A percentile compares a stretch with the other conserved stretches of the same genome.
phyloP scores from a whole-genome alignment of 2,329 filamentous ascomycete genomes.

The Pseudocercospora pini-densiflorae region DNA sequence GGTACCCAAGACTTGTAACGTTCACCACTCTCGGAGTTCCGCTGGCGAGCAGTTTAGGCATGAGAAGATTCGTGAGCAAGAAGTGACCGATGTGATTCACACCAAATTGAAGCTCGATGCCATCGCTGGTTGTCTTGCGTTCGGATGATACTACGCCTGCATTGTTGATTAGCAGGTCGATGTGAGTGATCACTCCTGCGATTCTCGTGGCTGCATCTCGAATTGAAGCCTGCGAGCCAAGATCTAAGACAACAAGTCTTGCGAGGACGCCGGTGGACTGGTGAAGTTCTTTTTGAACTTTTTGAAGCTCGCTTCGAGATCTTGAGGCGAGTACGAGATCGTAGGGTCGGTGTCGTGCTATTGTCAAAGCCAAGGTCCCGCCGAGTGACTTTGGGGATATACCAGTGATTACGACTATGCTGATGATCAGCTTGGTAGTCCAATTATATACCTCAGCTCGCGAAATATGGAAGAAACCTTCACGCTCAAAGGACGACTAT shows the following conservation, averaged over 20 bases:
- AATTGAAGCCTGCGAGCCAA: neutral
- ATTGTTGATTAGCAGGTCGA: conserved; percentile 17
- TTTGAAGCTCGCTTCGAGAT: neutral
- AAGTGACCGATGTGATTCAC: conserved; percentile 61
- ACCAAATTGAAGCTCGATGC: conserved; percentile 57
- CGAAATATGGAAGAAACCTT: too few species aligned
- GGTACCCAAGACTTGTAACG: conserved; percentile 33
- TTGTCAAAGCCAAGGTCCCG: conserved; percentile 6
- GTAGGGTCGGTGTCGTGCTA: conserved; percentile 9
- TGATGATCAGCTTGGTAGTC: neutral
- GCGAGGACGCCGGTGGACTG: neutral
- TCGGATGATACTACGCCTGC: conserved; percentile 8
- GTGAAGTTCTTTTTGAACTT: conserved; percentile 3
- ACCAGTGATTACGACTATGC: conserved; percentile 16
- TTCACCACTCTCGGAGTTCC: conserved; percentile 35
- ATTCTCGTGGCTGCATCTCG: neutral
- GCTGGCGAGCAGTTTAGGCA: conserved; percentile 21
- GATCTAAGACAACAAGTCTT: conserved; percentile 10
- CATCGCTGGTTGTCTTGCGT: conserved; percentile 26
- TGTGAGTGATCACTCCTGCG: neutral
- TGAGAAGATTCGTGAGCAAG: conserved; percentile 43
- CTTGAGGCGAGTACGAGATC: conserved; percentile 15
- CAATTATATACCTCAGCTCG: neutral
- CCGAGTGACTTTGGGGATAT: conserved; percentile 13
- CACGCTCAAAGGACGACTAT: too few species aligned